Base-by-base conservation (phyloP, 1,284 basidiomycete species). In the Microbotryum violaceum region DNA sequence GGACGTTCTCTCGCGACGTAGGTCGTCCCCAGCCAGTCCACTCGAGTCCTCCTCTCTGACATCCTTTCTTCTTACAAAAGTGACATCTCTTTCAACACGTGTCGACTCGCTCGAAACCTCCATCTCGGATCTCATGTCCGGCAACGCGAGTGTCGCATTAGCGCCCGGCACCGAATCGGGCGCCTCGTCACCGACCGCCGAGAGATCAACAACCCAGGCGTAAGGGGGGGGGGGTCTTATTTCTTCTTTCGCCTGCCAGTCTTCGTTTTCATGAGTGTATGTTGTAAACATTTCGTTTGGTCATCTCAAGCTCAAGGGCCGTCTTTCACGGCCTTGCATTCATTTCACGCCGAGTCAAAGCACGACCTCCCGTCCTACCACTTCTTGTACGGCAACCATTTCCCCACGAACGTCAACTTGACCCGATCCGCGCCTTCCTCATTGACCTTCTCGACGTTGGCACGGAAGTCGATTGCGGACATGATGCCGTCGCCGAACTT, bases 401-500 rank as follows among this genome's bases (percentile, higher is more conserved):
- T 65, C 25, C 61, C 62, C 1, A 58, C 20, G 49, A 56, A 56
- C n/a, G 49, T 49, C 27, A 58, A 42, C 44, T 53, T 57, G 23
- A 60, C 60, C 9, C 37, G 51, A 47, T 56, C 47, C 8, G 48
- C 57, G 23, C 57, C 57, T 47, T 56, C 45, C 44, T 56, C 53
- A n/a, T 62, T 37, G 46, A 66, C 62, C 77, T 81, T 85, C 62
- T 84, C 81, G 48, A 92, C 79, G 33, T 79, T 80, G 49, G 90
- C 81, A 64, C 82, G 83, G 76, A 89, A 91, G 74, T 89, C 87
- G 64, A 92, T 91, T 81, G 91, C 88, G 21, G 85, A 88, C 88
- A 91, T 90, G 70, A 91, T 91, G 5, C 89, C 88, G 72, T 91
- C 90, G 5, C 89, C 89, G 67, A 91, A 91, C 86, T 91, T 91